Percentiles rank a stretch among this genome's conserved stretches.
phyloP scores from a whole-genome alignment of 2,329 filamentous ascomycete genomes.

The Blumeriella jaapii region DNA sequence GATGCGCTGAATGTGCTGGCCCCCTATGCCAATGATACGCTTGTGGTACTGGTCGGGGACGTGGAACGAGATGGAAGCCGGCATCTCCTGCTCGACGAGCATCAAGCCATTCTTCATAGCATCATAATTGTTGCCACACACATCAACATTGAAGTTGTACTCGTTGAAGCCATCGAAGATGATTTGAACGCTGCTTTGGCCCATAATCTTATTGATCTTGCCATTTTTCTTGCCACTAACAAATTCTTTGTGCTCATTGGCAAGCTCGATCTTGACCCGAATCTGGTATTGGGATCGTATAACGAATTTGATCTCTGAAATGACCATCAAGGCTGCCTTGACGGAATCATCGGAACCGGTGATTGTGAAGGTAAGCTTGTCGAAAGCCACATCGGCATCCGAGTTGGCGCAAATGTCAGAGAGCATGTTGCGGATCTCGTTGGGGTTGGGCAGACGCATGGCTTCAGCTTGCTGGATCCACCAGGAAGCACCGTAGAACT shows the following conservation, averaged over 20 bases:
- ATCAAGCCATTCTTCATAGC: slow-evolving; percentile 86
- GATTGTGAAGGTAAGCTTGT: slow-evolving; percentile 86
- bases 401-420: slow-evolving; percentile 95
- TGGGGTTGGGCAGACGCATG: slow-evolving; percentile 44
- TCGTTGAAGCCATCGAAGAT: slow-evolving; percentile 99
- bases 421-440: slow-evolving; percentile 79
- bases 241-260: slow-evolving; percentile 99
- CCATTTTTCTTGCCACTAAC: slow-evolving; percentile 99
- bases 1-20: slow-evolving; percentile 96
- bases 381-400: slow-evolving; percentile 86
- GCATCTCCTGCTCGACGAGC: slow-evolving; percentile 97
- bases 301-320: slow-evolving; percentile 84
- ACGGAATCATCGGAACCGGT: slow-evolving; percentile 94
- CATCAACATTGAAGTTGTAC: slow-evolving; percentile 99
- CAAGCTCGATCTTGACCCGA: slow-evolving; percentile 94
- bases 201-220: slow-evolving; percentile 99
- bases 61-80: slow-evolving; percentile 96
- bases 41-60: slow-evolving; percentile 99
- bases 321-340: slow-evolving; percentile 87
- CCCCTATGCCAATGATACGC: slow-evolving; percentile 96
- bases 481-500: slow-evolving; percentile 97
- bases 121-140: slow-evolving; percentile 84
- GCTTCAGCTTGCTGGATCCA: slow-evolving; percentile 74
- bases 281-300: slow-evolving; percentile 83
- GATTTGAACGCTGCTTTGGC: slow-evolving; percentile 97